Percentiles rank a stretch among this genome's conserved stretches.
phyloP scores from a whole-genome alignment of 495 filamentous ascomycete species.

The Penicillium cinerascens region DNA sequence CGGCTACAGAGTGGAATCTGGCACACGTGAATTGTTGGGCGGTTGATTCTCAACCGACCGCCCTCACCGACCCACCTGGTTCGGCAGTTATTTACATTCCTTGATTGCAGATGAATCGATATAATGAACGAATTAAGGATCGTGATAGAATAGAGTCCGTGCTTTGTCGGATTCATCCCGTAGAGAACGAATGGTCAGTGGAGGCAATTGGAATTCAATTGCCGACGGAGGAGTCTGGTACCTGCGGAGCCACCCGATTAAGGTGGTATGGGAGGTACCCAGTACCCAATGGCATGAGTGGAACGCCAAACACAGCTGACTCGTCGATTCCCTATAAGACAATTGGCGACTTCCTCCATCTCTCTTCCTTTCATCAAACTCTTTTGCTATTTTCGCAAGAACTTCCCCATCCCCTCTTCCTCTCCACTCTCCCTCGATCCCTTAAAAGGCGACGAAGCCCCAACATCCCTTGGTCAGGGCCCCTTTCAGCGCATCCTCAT shows the following conservation, averaged over 20 bases:
- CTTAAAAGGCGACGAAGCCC: slow-evolving; percentile 69
- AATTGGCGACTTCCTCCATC: slow-evolving; percentile 6
- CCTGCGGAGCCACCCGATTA: not conserved
- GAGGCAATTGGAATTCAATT: not conserved
- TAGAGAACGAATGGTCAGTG: too few species aligned
- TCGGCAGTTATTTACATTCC: not conserved
- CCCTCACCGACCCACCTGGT: slow-evolving; percentile 21
- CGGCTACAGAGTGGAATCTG: slow-evolving; percentile 28
- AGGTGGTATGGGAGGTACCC: slow-evolving; percentile 26
- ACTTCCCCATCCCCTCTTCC: slow-evolving; percentile 7
- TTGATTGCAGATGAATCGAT: not conserved
- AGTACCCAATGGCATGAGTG: slow-evolving; percentile 27
- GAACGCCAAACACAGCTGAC: slow-evolving; percentile 8
- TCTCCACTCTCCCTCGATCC: slow-evolving; percentile 11
- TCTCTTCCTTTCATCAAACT: slow-evolving; percentile 12
- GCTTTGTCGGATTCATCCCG: not conserved
- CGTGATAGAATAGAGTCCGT: not conserved
- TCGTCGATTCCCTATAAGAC: slow-evolving; percentile 20
- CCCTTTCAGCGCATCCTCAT: slow-evolving; percentile 53
- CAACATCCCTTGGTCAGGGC: slow-evolving; percentile 90
- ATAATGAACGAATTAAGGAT: not conserved
- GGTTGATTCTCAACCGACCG: slow-evolving; percentile 21
- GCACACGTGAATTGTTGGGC: slow-evolving; percentile 26
- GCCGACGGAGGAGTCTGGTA: not conserved
- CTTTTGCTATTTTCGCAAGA: not conserved